Evolutionary conservation across 768 basidiomycete species (phyloP), one percentile per base, ranked within the genome.

Genomic region (Mycena indigotica): DNA sequence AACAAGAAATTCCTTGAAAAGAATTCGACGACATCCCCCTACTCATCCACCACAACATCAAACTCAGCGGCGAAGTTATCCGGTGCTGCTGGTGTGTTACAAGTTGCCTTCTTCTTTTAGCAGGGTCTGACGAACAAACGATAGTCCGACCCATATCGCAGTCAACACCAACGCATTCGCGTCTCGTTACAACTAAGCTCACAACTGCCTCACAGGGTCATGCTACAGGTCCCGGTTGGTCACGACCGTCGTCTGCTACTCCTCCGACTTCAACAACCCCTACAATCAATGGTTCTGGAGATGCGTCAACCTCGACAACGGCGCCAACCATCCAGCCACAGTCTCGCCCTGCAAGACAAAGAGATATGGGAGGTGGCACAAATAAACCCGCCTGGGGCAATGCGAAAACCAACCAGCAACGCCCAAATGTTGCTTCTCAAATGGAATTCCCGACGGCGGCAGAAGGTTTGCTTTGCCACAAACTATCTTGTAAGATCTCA

Each of bases 1-100:
- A 96, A 93, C 78, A 96, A 95, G 84, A 93, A 92, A 73, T 98
- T 98, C 73, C 78, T 98, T 40, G 91, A 94, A 77, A 96, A 95
- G 81, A 89, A 88, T 54, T 85, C 85, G 5, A 72, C 86, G 40
- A 76, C 84, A 39, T 78, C 85, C 24, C 73, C 77, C 46, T 69
- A 84, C 24, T 66, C 77, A 30, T 74, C 83, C 19, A 66, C 76
- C 49, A 73, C 79, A 25, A 72, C 81, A 21, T 69, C 70, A 50
- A 77, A 79, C 28, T 68, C 76, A 46, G 66, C 77, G 39, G 63
- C 73, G 56, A 90, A 86, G 73, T 60, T 80, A 10, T 83, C 80
- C 28, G 79, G 77, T 46, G 70, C 83, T 40, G 73, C 75, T 61
- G 76, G 88, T 89, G 70, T 69, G 85, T 76, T 49, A 19, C 23